Conservation (phyloP, 1,284 basidiomycete genomes). For the Termitomyces sp. region DNA sequence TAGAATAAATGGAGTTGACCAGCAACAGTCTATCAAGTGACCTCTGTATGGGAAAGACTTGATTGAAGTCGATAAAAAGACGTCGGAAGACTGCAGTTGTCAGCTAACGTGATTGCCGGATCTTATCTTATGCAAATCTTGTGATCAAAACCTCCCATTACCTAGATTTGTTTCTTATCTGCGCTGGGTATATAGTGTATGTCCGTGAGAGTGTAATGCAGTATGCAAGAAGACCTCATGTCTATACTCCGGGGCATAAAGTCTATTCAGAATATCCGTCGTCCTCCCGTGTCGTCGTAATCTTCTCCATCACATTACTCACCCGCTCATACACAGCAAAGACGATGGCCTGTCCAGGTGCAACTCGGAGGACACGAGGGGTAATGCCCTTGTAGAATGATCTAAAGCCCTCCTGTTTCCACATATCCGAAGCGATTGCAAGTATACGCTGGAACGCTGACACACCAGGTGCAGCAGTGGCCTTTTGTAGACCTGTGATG, state of each 20-base stretch:
- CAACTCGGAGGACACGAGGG: constrained; percentile 92
- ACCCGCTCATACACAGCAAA: constrained; percentile 91
- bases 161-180: not conserved
- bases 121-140: constrained; percentile 1
- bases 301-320: constrained; percentile 65
- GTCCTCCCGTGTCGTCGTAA: constrained; percentile 51
- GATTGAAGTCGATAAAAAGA: no score
- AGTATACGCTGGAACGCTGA: constrained; percentile 75
- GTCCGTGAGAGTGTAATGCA: not conserved
- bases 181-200: constrained; percentile 1
- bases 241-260: not conserved
- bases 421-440: constrained; percentile 88
- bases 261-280: constrained; percentile 64
- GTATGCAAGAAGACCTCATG: not conserved
- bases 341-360: constrained; percentile 89
- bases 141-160: not conserved
- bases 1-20: constrained; percentile 1
- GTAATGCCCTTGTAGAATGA: constrained; percentile 99
- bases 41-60: not conserved
- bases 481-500: constrained; percentile 73
- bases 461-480: constrained; percentile 72
- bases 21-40: constrained; percentile 5
- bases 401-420: constrained; percentile 80
- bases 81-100: not conserved
- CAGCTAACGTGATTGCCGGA: constrained; percentile 9